phyloP scores from a whole-genome alignment of 352 stramenopile species.

The Thraustotheca clavata region DNA sequence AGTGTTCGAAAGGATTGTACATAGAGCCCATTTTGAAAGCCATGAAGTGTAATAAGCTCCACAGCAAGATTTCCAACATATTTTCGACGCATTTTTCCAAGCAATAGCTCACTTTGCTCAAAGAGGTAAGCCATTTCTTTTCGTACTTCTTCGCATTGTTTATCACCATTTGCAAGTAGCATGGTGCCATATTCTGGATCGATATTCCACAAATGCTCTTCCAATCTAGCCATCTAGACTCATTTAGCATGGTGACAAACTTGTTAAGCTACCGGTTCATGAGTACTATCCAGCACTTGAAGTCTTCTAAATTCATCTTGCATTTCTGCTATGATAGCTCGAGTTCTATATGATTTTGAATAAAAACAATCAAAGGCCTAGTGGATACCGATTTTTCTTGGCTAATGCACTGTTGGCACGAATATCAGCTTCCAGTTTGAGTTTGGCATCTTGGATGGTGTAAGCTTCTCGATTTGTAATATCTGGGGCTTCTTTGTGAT shows the following conservation, averaged over 20 bases:
- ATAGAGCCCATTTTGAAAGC: slow-evolving; percentile 49
- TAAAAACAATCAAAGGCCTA: neutral
- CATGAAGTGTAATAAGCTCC: slow-evolving; percentile 60
- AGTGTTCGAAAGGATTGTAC: slow-evolving; percentile 78
- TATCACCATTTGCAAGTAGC: slow-evolving; percentile 49
- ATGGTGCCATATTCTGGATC: slow-evolving; percentile 82
- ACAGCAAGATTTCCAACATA: slow-evolving; percentile 66
- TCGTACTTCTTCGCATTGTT: slow-evolving; percentile 82
- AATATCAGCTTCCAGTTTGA: slow-evolving; percentile 85
- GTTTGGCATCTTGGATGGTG: slow-evolving; percentile 88
- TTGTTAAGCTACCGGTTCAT: slow-evolving; percentile 38
- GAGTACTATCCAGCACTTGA: slow-evolving; percentile 42
- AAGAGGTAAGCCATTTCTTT: slow-evolving; percentile 72
- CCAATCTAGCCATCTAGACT: slow-evolving; percentile 29
- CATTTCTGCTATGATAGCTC: slow-evolving; percentile 76
- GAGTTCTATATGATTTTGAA: slow-evolving; percentile 30
- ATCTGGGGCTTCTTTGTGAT: slow-evolving; percentile 44
- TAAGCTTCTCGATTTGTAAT: slow-evolving; percentile 73
- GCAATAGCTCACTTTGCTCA: slow-evolving; percentile 69
- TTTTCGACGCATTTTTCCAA: slow-evolving; percentile 78
- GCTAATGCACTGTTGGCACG: slow-evolving; percentile 40
- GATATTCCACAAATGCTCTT: slow-evolving; percentile 75
- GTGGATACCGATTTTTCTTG: slow-evolving; percentile 76
- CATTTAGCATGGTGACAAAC: neutral
- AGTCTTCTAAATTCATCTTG: slow-evolving; percentile 67